Evolutionary conservation across 2,329 filamentous ascomycete genomes (phyloP).

Genomic region (Alternaria ethzedia): DNA sequence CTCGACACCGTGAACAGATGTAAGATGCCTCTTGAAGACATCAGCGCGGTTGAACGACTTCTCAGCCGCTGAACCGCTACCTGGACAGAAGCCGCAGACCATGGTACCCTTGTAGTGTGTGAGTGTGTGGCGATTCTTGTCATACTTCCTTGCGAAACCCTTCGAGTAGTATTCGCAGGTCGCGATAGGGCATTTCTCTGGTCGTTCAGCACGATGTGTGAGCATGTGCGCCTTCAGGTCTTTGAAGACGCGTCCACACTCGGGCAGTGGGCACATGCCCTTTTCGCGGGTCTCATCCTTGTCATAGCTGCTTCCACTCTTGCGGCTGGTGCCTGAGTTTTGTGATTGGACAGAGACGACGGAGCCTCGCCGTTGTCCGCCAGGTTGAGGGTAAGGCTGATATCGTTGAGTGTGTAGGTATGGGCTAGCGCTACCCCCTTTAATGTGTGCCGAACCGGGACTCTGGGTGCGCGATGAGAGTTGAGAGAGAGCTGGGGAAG

Average conservation of each 20-base stretch:
- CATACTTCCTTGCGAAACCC: conserved; percentile 93
- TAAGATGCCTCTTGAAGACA: conserved; percentile 93
- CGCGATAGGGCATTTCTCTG: conserved; percentile 91
- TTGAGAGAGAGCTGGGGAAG: conserved; percentile 70
- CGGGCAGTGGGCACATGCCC: conserved; percentile 77
- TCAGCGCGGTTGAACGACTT: conserved; percentile 97
- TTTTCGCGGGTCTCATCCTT: conserved; percentile 65
- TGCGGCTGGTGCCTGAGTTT: conserved; percentile 64
- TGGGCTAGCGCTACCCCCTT: conserved; percentile 69
- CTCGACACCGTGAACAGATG: conserved; percentile 88
- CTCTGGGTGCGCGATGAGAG: conserved; percentile 55
- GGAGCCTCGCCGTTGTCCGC: conserved; percentile 67
- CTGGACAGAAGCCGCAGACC: conserved; percentile 94
- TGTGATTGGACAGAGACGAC: conserved; percentile 73
- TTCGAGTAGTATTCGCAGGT: conserved; percentile 92
- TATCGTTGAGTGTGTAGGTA: conserved; percentile 65
- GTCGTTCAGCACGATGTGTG: conserved; percentile 87
- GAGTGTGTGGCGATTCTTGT: conserved; percentile 92
- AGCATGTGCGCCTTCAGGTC: conserved; percentile 94
- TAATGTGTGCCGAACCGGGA: conserved; percentile 49
- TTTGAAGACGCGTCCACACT: conserved; percentile 87
- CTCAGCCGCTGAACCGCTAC: conserved; percentile 84
- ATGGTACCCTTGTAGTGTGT: conserved; percentile 98
- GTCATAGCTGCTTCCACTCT: conserved; percentile 50
- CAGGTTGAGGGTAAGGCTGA: conserved; percentile 58